These are phyloP conservation scores for Clavulina sp. DNA, from an alignment of 768 basidiomycete species.

Conservation along the genomic window DNA sequence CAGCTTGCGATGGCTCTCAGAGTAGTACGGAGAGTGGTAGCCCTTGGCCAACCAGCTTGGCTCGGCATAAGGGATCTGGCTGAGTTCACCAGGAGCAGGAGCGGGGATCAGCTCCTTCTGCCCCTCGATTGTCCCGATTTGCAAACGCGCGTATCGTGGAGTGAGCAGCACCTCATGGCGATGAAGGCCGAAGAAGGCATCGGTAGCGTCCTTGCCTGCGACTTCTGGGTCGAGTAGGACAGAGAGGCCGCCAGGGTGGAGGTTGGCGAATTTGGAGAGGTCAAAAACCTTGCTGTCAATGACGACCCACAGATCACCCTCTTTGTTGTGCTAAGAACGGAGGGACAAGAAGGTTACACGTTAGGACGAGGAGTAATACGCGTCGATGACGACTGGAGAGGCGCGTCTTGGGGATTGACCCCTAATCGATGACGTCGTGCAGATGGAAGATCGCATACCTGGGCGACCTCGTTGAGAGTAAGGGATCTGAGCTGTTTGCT, in stretches of 20 bases:
- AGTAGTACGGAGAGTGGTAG: constrained; percentile 63
- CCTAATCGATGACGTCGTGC: neutral
- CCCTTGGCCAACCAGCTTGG: constrained; percentile 62
- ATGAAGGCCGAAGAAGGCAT: constrained; percentile 79
- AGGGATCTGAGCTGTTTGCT: constrained; percentile 6
- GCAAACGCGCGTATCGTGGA: constrained; percentile 55
- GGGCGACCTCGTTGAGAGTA: constrained; percentile 39
- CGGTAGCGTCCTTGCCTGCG: constrained; percentile 76
- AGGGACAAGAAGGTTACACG: neutral
- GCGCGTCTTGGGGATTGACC: neutral
- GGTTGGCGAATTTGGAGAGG: constrained; percentile 54
- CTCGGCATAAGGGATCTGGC: constrained; percentile 73
- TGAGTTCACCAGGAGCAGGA: constrained; percentile 38
- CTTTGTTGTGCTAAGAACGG: constrained; percentile 49
- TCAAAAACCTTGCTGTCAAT: constrained; percentile 76
- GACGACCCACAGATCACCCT: constrained; percentile 74
- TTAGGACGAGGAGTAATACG: neutral
- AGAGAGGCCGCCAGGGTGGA: constrained; percentile 70
- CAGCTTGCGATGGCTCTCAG: constrained; percentile 53
- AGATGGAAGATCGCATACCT: constrained; percentile 25
- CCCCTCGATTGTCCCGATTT: constrained; percentile 55
- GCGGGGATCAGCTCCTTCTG: constrained; percentile 36
- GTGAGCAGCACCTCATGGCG: constrained; percentile 63
- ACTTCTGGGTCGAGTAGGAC: constrained; percentile 67
- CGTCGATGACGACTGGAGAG: neutral